A percentile compares a stretch with the other conserved stretches of the same genome.
phyloP scores from a whole-genome alignment of 2,329 filamentous ascomycete genomes.

The Furcasterigmium sp. region DNA sequence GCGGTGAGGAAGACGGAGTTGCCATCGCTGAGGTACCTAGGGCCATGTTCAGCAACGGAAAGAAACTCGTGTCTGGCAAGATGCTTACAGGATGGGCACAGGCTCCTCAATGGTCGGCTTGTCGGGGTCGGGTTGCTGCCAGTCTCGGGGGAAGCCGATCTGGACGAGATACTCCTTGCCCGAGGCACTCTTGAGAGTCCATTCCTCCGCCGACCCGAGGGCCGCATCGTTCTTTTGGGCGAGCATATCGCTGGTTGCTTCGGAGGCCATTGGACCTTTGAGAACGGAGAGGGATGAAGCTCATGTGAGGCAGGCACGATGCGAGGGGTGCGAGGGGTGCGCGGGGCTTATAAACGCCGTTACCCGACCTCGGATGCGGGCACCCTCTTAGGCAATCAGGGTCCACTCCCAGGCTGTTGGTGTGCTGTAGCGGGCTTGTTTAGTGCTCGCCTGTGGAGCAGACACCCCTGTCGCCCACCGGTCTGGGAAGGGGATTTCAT shows the following conservation, averaged over 20 bases:
- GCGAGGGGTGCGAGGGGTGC: no score
- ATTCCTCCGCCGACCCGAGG: background rate
- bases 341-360: no score
- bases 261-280: no score
- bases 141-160: conserved; percentile 22
- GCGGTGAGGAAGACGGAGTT: conserved; percentile 28
- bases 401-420: no score
- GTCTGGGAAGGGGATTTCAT: no score
- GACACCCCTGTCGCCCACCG: no score
- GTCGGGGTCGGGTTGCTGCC: conserved; percentile 14
- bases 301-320: no score
- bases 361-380: no score
- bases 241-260: background rate
- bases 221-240: background rate
- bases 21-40: conserved; percentile 27
- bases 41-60: background rate
- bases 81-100: conserved; percentile 19
- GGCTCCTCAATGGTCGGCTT: conserved; percentile 7
- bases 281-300: no score
- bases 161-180: conserved; percentile 21
- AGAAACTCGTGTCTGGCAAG: background rate
- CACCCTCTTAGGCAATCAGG: no score
- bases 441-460: no score
- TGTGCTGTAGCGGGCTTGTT: no score
- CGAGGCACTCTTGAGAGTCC: background rate